Percentiles rank a stretch among this genome's conserved stretches.
phyloP scores from a whole-genome alignment of 2,329 filamentous ascomycete species.

The Sporothrix brunneoviolacea region DNA sequence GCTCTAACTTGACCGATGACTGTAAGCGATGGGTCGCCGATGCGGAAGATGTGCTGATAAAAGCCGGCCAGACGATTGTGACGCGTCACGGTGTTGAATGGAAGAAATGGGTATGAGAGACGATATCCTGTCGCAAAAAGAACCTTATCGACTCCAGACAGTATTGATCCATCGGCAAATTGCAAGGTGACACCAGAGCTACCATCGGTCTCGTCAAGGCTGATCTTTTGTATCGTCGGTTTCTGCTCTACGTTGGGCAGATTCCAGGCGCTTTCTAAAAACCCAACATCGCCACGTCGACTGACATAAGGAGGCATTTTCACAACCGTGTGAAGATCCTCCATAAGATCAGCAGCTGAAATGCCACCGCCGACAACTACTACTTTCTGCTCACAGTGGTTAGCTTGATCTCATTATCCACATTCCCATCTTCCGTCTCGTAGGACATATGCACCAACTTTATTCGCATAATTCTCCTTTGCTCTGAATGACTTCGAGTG shows the following conservation, averaged over 20 bases:
- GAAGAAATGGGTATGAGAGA: constrained; percentile 57
- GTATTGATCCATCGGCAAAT: constrained; percentile 48
- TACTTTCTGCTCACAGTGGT: constrained; percentile 42
- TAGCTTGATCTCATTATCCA: no score
- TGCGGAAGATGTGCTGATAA: constrained; percentile 53
- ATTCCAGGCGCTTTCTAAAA: constrained; percentile 50
- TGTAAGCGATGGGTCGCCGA: constrained; percentile 46
- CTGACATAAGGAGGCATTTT: constrained; percentile 44
- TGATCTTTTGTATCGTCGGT: constrained; percentile 40
- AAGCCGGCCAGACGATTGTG: constrained; percentile 47
- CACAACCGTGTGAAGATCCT: constrained; percentile 41
- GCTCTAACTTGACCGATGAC: constrained; percentile 48
- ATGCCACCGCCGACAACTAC: constrained; percentile 53
- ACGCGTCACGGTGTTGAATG: constrained; percentile 27
- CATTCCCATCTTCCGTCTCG: no score
- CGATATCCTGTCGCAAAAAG: constrained; percentile 63
- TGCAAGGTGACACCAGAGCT: constrained; percentile 32
- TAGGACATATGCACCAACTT: neutral
- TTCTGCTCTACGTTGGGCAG: constrained; percentile 41
- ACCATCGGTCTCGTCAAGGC: constrained; percentile 37
- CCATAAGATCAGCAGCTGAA: constrained; percentile 51
- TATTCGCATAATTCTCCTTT: neutral
- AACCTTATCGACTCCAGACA: constrained; percentile 53
- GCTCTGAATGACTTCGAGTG: constrained; percentile 30
- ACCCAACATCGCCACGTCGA: constrained; percentile 37